These are phyloP conservation scores for Butyriboletus regius DNA, from an alignment of 1,284 basidiomycete genomes.

Conservation along the genomic window DNA sequence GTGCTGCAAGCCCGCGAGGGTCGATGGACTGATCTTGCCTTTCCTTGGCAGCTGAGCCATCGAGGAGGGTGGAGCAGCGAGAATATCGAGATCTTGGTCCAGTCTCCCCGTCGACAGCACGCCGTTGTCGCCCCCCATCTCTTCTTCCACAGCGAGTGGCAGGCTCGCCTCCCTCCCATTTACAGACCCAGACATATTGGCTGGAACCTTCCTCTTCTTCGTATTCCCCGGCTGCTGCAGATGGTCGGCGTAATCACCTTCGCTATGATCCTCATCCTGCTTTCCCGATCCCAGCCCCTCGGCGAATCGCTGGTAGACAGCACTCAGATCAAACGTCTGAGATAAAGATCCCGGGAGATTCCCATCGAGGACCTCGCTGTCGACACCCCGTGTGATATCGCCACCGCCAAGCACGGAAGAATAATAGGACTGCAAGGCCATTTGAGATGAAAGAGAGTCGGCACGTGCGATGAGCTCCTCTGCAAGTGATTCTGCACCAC, in stretches of 20 bases:
- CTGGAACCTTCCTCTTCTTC: conserved; percentile 76
- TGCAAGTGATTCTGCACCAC: conserved; percentile 37
- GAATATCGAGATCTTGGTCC: conserved; percentile 22
- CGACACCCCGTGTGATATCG: conserved; percentile 33
- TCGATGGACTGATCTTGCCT: conserved; percentile 51
- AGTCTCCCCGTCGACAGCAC: conserved; percentile 12
- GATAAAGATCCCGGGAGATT: conserved; percentile 19
- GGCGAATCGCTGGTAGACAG: conserved; percentile 25
- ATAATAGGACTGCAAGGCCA: conserved; percentile 57
- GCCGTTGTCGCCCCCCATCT: conserved; percentile 10
- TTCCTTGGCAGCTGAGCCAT: conserved; percentile 31
- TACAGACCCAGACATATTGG: conserved; percentile 37
- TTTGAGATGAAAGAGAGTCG: conserved; percentile 45
- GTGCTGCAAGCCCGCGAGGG: conserved; percentile 61
- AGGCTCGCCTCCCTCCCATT: conserved; percentile 29
- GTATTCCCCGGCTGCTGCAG: conserved; percentile 70
- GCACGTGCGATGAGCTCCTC: conserved; percentile 49
- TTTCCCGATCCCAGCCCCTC: conserved; percentile 23
- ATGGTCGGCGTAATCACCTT: conserved; percentile 57
- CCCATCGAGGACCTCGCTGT: conserved; percentile 12
- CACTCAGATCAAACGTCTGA: conserved; percentile 26
- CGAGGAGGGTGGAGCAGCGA: conserved; percentile 16
- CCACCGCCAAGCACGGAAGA: conserved; percentile 45
- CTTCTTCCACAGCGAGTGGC: conserved; percentile 26
- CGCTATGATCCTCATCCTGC: conserved; percentile 43